These are phyloP conservation scores for Teratosphaeria viscida DNA, from an alignment of 2,329 filamentous ascomycete genomes.

Conservation along the genomic window DNA sequence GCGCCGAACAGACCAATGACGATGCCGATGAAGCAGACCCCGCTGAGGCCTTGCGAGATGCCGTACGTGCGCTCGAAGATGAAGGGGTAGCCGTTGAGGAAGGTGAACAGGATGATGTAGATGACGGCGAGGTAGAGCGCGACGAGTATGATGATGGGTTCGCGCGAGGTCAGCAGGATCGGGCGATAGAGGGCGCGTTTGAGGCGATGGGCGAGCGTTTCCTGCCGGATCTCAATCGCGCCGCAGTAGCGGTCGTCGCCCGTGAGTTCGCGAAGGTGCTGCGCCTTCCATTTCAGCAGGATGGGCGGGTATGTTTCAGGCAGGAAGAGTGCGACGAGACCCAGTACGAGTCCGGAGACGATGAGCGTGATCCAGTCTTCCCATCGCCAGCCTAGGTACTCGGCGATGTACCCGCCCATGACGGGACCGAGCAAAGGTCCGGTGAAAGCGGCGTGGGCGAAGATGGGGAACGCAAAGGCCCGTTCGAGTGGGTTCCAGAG, in stretches of 20 bases:
- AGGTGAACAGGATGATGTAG: slow-evolving; percentile 36
- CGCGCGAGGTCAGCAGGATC: slow-evolving; percentile 29
- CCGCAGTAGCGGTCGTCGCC: slow-evolving; percentile 38
- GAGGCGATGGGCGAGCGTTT: slow-evolving; percentile 28
- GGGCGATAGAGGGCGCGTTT: slow-evolving; percentile 32
- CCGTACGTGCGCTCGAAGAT: slow-evolving; percentile 42
- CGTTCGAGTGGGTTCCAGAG: slow-evolving; percentile 39
- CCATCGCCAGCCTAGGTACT: slow-evolving; percentile 18
- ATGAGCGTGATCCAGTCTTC: slow-evolving; percentile 31
- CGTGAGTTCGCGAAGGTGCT: slow-evolving; percentile 21
- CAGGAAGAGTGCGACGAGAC: slow-evolving; percentile 31
- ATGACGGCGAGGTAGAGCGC: slow-evolving; percentile 39
- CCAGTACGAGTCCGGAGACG: slow-evolving; percentile 20
- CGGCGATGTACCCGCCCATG: slow-evolving; percentile 36
- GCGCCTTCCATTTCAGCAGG: slow-evolving; percentile 27
- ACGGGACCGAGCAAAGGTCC: slow-evolving; percentile 31
- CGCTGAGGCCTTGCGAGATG: slow-evolving; percentile 35
- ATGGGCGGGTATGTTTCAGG: slow-evolving; percentile 42
- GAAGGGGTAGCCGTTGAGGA: slow-evolving; percentile 42
- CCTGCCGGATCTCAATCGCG: slow-evolving; percentile 34
- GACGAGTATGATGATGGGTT: slow-evolving; percentile 39
- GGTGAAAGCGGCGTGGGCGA: slow-evolving; percentile 35
- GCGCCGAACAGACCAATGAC: slow-evolving; percentile 30
- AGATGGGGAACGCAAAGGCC: slow-evolving; percentile 41
- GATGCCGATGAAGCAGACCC: slow-evolving; percentile 40